A percentile compares a stretch with the other conserved stretches of the same genome.
phyloP scores from a whole-genome alignment of 331 rosid species.

The Quercus lobata region DNA sequence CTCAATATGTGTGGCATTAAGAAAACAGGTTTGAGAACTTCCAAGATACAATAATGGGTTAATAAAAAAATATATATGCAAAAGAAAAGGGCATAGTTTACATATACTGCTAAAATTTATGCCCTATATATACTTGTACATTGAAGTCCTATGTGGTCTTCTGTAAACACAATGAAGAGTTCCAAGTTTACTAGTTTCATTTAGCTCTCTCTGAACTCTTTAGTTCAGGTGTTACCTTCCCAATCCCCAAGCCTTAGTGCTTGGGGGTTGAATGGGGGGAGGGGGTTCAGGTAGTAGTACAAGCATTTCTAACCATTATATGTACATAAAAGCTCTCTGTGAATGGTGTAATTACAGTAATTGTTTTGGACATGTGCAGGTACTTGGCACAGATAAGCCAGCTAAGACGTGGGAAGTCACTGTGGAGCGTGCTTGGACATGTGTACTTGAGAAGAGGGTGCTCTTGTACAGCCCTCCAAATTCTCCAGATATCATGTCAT shows the following conservation, averaged over 20 bases:
- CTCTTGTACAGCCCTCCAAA: conserved; percentile 36
- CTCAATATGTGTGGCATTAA: conserved; percentile 29
- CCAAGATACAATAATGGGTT: conserved; percentile 22
- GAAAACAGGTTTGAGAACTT: conserved; percentile 21
- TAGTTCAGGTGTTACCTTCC: no score
- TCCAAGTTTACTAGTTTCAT: no score
- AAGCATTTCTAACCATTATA: no score
- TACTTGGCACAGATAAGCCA: conserved; percentile 92
- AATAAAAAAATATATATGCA: not conserved
- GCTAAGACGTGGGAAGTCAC: conserved; percentile 96
- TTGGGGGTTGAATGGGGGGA: no score
- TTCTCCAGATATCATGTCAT: conserved; percentile 71
- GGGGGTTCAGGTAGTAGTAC: no score
- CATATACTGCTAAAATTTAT: not conserved
- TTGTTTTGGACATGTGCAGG: conserved; percentile 46
- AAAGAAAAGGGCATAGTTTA: no score
- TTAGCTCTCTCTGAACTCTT: no score
- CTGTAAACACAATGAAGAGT: not conserved
- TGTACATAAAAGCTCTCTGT: not conserved
- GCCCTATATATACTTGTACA: not conserved
- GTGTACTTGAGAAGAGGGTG: conserved; percentile 51
- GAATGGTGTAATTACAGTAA: not conserved
- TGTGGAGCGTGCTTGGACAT: conserved; percentile 85
- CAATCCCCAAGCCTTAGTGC: no score
- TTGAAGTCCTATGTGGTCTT: not conserved